Base-by-base conservation (phyloP, 2,329 filamentous ascomycete species). In the Fusarium hostae region DNA sequence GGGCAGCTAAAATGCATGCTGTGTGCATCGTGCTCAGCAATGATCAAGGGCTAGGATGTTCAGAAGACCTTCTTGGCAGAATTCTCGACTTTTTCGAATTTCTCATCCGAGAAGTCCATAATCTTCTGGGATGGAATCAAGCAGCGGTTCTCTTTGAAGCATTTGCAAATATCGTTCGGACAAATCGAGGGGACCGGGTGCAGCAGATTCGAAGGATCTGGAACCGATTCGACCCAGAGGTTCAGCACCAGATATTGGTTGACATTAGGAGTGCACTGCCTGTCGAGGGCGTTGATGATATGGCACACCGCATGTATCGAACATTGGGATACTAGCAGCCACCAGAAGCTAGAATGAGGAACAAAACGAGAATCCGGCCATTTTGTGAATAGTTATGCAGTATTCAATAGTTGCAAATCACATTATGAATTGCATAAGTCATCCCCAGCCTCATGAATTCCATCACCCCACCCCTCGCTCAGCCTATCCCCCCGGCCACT, bases 1-100 rank as follows among this genome's bases (percentile, higher is more conserved):
- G 74, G 75, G 67, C 60, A 3, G 43, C 45, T 9, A 70, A 56
- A 35, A 62, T 73, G 48, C 65, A 75, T 54, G 71, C 67, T 32
- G 26, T 80, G 20, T 79, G 76, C 58, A 66, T 78, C 20, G 64
- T 79, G 11, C 71, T 80, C 12, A 74, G 78, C 37, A 72, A 77
- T 30, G 70, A 74, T 35, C 57, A 54, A 18, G 75, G 73, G 6
- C 59, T 80, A 4, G 78, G 78, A 10, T 80, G 77, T 48, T 77
- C 77, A 20, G 63, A 72, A 5, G 51, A 35, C 30, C 66, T 81
- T 24, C 72, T 78, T 6, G 43, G 59, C 11, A 63, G 66, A 20
- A 61, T 80, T 24, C 68, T 76, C 12, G 55, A 63, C 34, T 78
- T 79, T 35, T 65, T 79, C 22, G 54, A 75, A 45, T 50, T 47